Conservation (phyloP, 352 stramenopile genomes). For the Pythium brassicae region DNA sequence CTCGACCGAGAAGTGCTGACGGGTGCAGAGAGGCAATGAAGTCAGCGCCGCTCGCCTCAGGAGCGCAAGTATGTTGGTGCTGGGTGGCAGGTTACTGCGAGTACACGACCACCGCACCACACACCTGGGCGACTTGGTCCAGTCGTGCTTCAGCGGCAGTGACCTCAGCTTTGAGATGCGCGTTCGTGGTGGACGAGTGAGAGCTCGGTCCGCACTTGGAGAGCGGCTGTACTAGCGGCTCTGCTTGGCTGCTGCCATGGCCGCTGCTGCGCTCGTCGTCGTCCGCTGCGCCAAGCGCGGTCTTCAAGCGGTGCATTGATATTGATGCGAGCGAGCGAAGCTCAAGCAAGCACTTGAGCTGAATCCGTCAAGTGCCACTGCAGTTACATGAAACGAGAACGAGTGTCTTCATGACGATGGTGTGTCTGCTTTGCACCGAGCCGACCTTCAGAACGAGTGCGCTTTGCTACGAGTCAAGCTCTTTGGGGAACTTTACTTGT, state of each 20-base stretch:
- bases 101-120: too few relatives aligned
- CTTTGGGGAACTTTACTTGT: too few relatives aligned
- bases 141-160: conserved; percentile 27
- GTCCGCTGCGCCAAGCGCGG: neutral
- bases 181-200: conserved; percentile 3
- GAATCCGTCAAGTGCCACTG: too few relatives aligned
- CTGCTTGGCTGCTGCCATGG: neutral
- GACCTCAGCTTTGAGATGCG: conserved; percentile 25
- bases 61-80: too few relatives aligned
- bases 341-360: too few relatives aligned
- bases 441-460: too few relatives aligned
- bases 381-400: too few relatives aligned
- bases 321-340: neutral
- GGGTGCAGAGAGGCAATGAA: neutral
- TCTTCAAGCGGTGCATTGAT: neutral
- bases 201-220: neutral
- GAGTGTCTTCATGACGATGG: too few relatives aligned
- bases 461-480: too few relatives aligned
- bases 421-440: too few relatives aligned
- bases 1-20: conserved; percentile 49
- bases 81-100: too few relatives aligned
- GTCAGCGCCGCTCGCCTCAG: neutral
- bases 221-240: neutral
- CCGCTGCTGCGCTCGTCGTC: neutral
- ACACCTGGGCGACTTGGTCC: conserved; percentile 32